Evolutionary conservation across 2,329 filamentous ascomycete species (phyloP).

Genomic region (Alternaria arborescens): DNA sequence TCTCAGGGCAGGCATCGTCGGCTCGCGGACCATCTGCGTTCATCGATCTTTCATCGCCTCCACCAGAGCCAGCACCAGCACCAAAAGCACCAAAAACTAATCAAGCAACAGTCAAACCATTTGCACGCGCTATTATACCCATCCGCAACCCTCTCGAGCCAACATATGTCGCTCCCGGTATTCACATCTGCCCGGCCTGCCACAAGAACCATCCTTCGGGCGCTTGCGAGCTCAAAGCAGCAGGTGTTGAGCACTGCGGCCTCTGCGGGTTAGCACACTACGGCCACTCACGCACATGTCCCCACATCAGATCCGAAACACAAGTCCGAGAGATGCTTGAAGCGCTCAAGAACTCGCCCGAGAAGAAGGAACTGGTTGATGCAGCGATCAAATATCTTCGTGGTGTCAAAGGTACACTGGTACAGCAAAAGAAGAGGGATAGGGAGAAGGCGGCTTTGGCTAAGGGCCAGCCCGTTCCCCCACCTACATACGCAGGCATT

Average conservation of each 20-base stretch:
- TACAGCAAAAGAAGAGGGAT: slow-evolving; percentile 60
- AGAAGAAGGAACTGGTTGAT: slow-evolving; percentile 62
- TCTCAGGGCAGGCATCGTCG: neutral
- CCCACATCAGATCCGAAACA: slow-evolving; percentile 68
- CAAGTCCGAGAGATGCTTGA: slow-evolving; percentile 72
- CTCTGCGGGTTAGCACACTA: slow-evolving; percentile 71
- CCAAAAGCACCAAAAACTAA: slow-evolving; percentile 24
- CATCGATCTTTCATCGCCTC: neutral
- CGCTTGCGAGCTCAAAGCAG: slow-evolving; percentile 67
- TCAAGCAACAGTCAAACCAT: slow-evolving; percentile 40
- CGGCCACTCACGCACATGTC: slow-evolving; percentile 65
- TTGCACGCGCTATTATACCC: slow-evolving; percentile 41
- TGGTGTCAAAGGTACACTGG: slow-evolving; percentile 64
- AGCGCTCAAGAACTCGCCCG: slow-evolving; percentile 66
- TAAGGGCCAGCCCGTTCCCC: slow-evolving; percentile 6
- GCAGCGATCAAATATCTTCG: slow-evolving; percentile 65
- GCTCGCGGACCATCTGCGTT: neutral
- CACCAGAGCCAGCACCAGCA: neutral
- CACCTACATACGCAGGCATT: neutral
- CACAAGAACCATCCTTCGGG: slow-evolving; percentile 62
- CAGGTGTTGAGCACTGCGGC: slow-evolving; percentile 68
- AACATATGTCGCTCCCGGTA: slow-evolving; percentile 25
- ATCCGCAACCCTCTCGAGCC: slow-evolving; percentile 39
- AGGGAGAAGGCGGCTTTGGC: slow-evolving; percentile 38
- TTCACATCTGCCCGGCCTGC: slow-evolving; percentile 62